Evolutionary conservation across 192 early-diverging fungal genomes (phyloP).

Genomic region (Backusella westeae): DNA sequence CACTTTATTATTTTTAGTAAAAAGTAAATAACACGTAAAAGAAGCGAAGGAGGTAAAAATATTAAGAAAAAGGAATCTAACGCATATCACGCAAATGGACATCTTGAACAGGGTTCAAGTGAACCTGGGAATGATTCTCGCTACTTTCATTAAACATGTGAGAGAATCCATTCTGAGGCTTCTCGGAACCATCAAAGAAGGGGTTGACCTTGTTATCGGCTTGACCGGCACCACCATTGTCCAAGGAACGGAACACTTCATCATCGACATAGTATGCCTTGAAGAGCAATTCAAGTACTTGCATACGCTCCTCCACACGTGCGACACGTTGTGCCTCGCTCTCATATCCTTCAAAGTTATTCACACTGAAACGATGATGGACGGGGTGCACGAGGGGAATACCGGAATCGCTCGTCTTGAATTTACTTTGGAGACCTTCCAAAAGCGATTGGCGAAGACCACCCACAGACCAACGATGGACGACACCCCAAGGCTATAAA

Average conservation of each 20-base stretch:
- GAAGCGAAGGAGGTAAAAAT: background rate
- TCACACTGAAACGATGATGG: constrained; percentile 25
- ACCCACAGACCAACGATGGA: constrained; percentile 38
- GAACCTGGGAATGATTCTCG: background rate
- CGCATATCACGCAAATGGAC: constrained; percentile 20
- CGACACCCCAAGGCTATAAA: constrained; percentile 30
- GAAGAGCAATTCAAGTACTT: constrained; percentile 24
- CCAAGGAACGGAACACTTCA: constrained; percentile 30
- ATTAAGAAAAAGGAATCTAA: background rate
- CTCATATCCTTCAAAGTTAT: constrained; percentile 16
- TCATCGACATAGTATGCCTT: constrained; percentile 34
- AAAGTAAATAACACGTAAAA: background rate
- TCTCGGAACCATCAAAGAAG: background rate
- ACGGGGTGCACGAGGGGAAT: constrained; percentile 29
- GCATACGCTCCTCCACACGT: constrained; percentile 29
- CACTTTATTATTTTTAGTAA: background rate
- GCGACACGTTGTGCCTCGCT: constrained; percentile 24
- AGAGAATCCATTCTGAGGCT: constrained; percentile 16
- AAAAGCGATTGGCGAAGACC: constrained; percentile 29
- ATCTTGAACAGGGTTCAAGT: constrained; percentile 5
- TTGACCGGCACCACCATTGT: background rate
- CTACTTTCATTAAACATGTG: constrained; percentile 27
- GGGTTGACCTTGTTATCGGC: background rate
- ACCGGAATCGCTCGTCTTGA: constrained; percentile 28
- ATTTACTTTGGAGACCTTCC: constrained; percentile 24